Conservation (phyloP, 805 yeast species). For the Pichia nanzhaoensis region DNA sequence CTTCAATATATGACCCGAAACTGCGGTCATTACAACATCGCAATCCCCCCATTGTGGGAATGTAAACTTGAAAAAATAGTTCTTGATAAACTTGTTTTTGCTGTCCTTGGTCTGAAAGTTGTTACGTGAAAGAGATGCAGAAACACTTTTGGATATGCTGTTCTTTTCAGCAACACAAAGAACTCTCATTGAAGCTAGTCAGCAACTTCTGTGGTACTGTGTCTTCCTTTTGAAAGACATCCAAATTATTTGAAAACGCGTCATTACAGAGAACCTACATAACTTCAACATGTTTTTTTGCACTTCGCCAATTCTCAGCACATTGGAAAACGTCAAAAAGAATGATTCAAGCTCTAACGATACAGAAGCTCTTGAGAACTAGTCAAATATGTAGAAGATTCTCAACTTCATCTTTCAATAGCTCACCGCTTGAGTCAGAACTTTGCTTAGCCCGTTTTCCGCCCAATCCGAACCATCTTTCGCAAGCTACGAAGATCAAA, state of each 20-base stretch:
- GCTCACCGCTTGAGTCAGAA: not conserved
- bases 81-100: slow-evolving; percentile 57
- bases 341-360: no score
- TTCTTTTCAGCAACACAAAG: slow-evolving; percentile 97
- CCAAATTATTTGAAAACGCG: no score
- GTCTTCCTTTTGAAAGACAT: no score
- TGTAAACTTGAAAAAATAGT: slow-evolving; percentile 67
- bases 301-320: no score
- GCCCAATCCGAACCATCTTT: slow-evolving; percentile 2
- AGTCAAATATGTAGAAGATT: no score
- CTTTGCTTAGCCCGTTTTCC: slow-evolving; percentile 9
- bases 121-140: slow-evolving; percentile 55
- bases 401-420: not conserved
- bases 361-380: not conserved
- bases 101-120: slow-evolving; percentile 36
- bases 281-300: no score
- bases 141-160: slow-evolving; percentile 83
- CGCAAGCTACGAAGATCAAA: slow-evolving; percentile 31
- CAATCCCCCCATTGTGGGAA: slow-evolving; percentile 60
- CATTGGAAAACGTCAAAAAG: no score
- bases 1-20: slow-evolving; percentile 74
- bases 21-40: slow-evolving; percentile 86
- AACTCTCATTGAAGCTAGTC: slow-evolving; percentile 46
- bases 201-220: not conserved
- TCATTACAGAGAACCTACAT: no score